phyloP scores from a whole-genome alignment of 495 filamentous ascomycete genomes.

The Neurospora sp. region DNA sequence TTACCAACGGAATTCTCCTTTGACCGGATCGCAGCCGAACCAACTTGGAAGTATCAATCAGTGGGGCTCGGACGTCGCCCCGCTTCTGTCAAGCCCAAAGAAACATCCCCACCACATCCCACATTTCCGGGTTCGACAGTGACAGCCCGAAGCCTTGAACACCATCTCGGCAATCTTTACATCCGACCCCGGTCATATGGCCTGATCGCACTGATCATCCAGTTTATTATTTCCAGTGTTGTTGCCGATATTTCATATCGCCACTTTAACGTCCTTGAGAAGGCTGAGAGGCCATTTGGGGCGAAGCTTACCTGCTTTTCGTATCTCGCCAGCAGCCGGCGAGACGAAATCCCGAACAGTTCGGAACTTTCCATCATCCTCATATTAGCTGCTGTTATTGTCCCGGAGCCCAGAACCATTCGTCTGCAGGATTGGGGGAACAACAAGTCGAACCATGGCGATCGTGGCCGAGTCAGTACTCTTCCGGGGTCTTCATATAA shows the following conservation, averaged over 20 bases:
- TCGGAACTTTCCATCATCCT: neutral
- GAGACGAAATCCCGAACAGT: neutral
- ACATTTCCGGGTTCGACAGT: neutral
- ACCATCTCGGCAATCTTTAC: conserved; percentile 11
- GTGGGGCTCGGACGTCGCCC: neutral
- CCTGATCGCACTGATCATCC: conserved; percentile 12
- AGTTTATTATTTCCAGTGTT: neutral
- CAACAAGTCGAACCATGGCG: conserved; percentile 41
- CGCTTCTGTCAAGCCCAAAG: neutral
- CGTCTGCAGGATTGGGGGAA: neutral
- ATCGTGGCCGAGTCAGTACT: conserved; percentile 55
- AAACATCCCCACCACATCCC: neutral
- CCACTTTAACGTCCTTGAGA: conserved; percentile 19
- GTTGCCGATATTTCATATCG: conserved; percentile 9
- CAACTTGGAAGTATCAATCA: neutral
- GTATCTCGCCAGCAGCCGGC: neutral
- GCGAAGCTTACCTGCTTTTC: neutral
- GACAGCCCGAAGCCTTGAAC: neutral
- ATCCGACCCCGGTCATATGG: conserved; percentile 15
- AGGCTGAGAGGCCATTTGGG: neutral
- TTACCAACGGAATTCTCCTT: neutral
- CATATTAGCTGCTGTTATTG: neutral
- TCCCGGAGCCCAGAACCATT: neutral
- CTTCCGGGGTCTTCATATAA: conserved; percentile 1
- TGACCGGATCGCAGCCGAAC: neutral